These are phyloP conservation scores for Penicillium sp. DNA, from an alignment of 2,329 filamentous ascomycete species.

Conservation along the genomic window DNA sequence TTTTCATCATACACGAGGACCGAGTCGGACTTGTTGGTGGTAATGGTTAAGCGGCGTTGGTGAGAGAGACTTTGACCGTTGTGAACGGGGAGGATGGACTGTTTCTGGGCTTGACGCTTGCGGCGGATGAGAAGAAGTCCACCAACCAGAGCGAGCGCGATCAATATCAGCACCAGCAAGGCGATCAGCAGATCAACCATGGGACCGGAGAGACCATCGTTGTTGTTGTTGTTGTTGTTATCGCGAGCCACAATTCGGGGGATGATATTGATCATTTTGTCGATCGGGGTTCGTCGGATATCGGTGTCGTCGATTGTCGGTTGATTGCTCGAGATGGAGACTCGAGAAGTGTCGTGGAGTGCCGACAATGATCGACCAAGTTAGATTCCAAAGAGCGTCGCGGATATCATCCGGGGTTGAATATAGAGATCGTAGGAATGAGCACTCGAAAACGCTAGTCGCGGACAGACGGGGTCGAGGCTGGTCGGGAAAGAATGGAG, in stretches of 20 bases:
- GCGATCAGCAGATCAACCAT: slow-evolving; percentile 77
- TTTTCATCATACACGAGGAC: slow-evolving; percentile 79
- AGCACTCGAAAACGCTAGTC: slow-evolving; percentile 9
- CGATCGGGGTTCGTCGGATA: not conserved
- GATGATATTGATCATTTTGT: slow-evolving; percentile 43
- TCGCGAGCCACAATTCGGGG: slow-evolving; percentile 53
- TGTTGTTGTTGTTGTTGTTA: slow-evolving; percentile 31
- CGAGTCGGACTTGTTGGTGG: slow-evolving; percentile 62
- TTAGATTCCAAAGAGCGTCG: slow-evolving; percentile 19
- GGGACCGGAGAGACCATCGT: slow-evolving; percentile 55
- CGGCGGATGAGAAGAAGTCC: slow-evolving; percentile 72
- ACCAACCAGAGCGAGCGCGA: slow-evolving; percentile 67
- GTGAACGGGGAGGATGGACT: slow-evolving; percentile 64
- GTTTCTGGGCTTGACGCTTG: slow-evolving; percentile 54
- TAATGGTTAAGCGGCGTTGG: slow-evolving; percentile 61
- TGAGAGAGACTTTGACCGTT: slow-evolving; percentile 57
- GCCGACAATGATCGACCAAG: slow-evolving; percentile 18
- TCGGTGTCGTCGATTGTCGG: slow-evolving; percentile 3
- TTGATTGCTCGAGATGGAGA: not conserved
- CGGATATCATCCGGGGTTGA: slow-evolving; percentile 15
- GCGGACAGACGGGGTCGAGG: slow-evolving; percentile 8
- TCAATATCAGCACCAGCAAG: slow-evolving; percentile 74
- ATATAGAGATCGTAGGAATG: slow-evolving; percentile 11
- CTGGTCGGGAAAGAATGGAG: slow-evolving; percentile 17
- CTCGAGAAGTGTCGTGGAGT: not conserved